These are phyloP conservation scores for Alternaria triticina DNA, from an alignment of 2,329 filamentous ascomycete genomes.

Conservation along the genomic window DNA sequence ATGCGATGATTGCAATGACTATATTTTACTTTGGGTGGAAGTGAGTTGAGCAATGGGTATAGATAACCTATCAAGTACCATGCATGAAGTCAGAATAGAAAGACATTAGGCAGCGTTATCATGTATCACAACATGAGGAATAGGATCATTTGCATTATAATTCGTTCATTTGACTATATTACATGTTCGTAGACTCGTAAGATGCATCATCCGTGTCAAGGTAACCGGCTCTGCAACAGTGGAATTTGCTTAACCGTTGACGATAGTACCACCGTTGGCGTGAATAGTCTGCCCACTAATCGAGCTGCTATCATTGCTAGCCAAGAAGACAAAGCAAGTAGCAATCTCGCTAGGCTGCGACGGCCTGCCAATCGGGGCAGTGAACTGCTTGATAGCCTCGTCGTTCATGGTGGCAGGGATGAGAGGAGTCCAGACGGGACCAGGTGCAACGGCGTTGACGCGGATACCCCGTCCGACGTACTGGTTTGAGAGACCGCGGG, in stretches of 20 bases:
- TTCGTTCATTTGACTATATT: constrained; percentile 1
- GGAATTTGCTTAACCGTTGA: constrained; percentile 35
- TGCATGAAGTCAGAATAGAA: neutral
- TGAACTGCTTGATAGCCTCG: constrained; percentile 74
- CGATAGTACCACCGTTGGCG: constrained; percentile 56
- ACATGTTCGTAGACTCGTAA: constrained; percentile 7
- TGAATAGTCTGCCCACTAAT: constrained; percentile 77
- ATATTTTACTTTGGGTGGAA: neutral
- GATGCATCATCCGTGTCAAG: neutral
- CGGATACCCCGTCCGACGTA: constrained; percentile 74
- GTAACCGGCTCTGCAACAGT: neutral
- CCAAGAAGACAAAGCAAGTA: constrained; percentile 81
- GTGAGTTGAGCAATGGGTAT: neutral
- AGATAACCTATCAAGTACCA: neutral
- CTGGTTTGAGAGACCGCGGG: constrained; percentile 77
- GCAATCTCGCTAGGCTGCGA: constrained; percentile 83
- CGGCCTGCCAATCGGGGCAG: constrained; percentile 75
- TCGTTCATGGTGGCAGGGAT: constrained; percentile 52
- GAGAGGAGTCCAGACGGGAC: constrained; percentile 60
- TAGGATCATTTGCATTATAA: neutral
- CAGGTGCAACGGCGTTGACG: constrained; percentile 78
- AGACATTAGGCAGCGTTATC: neutral
- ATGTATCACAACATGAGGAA: neutral
- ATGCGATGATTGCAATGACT: neutral
- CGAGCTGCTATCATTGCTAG: constrained; percentile 73